phyloP scores from a whole-genome alignment of 768 basidiomycete genomes.

The Leccinum ochraceum region DNA sequence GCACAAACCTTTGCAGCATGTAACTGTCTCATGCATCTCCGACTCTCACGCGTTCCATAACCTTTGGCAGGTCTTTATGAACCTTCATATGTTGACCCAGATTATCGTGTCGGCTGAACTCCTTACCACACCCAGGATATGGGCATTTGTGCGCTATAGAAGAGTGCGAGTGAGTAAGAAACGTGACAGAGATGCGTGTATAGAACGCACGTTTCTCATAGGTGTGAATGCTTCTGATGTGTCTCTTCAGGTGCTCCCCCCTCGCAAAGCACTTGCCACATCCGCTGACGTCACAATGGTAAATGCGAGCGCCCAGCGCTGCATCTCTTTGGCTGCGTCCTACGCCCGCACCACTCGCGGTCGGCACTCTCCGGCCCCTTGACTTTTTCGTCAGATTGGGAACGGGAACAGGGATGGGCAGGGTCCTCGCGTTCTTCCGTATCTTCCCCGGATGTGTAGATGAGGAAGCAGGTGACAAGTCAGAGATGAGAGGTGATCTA shows the following conservation, averaged over 20 bases:
- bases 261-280: slow-evolving; percentile 89
- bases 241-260: slow-evolving; percentile 88
- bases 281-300: slow-evolving; percentile 75
- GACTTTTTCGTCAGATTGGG: slow-evolving; percentile 72
- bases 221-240: slow-evolving; percentile 86
- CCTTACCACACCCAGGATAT: slow-evolving; percentile 77
- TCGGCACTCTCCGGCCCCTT: slow-evolving; percentile 66
- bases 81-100: slow-evolving; percentile 87
- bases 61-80: slow-evolving; percentile 48
- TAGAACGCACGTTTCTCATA: slow-evolving; percentile 80
- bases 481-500: slow-evolving; percentile 34
- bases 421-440: slow-evolving; percentile 39
- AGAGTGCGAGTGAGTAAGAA: slow-evolving; percentile 6
- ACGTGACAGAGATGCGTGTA: slow-evolving; percentile 6
- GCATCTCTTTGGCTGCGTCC: slow-evolving; percentile 37
- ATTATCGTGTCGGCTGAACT: slow-evolving; percentile 87
- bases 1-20: slow-evolving; percentile 20
- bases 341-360: slow-evolving; percentile 37
- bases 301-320: slow-evolving; percentile 49
- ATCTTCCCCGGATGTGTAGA: slow-evolving; percentile 27
- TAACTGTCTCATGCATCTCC: slow-evolving; percentile 20
- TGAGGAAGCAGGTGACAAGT: slow-evolving; percentile 29
- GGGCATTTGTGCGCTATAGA: slow-evolving; percentile 76
- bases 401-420: slow-evolving; percentile 61
- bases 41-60: slow-evolving; percentile 28